Conservation (phyloP, 805 yeast species). For the Saccharomyces jurei region DNA sequence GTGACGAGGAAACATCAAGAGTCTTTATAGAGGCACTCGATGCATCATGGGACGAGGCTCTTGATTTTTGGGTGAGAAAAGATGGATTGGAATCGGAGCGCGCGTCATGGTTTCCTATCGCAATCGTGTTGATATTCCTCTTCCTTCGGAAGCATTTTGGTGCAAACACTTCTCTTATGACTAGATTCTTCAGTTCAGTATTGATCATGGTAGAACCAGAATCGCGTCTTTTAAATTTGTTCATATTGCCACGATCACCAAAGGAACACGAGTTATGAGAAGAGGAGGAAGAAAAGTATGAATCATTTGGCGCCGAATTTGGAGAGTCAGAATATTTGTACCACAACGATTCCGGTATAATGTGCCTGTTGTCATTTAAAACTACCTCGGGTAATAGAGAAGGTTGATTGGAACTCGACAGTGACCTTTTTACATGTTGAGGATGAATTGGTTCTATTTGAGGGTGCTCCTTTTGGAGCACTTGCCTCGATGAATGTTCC, state of each 20-base stretch:
- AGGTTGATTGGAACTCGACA: conserved; percentile 2
- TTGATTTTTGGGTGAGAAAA: conserved; percentile 1
- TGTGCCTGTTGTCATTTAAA: conserved; percentile 84
- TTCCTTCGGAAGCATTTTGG: conserved; percentile 10
- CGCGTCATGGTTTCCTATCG: background rate
- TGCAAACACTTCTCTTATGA: conserved; percentile 61
- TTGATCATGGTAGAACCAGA: conserved; percentile 56
- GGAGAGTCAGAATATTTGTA: conserved; percentile 45
- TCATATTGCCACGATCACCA: background rate
- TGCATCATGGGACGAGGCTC: conserved; percentile 11
- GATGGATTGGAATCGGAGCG: background rate
- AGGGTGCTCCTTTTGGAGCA: background rate
- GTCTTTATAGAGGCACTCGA: background rate
- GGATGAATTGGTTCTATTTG: background rate
- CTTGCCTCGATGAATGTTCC: conserved; percentile 8
- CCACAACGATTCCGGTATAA: conserved; percentile 76
- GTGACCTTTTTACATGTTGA: background rate
- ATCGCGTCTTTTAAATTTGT: conserved; percentile 8
- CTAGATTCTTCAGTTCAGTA: conserved; percentile 61
- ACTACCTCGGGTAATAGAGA: conserved; percentile 64
- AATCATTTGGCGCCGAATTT: conserved; percentile 27
- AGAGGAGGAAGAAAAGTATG: conserved; percentile 11
- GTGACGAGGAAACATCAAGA: background rate
- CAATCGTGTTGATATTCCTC: background rate
- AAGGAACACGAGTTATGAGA: background rate